Evolutionary conservation across 2,329 filamentous ascomycete genomes (phyloP), one percentile per base, ranked within the genome.

Genomic region (Triangularia setosa): DNA sequence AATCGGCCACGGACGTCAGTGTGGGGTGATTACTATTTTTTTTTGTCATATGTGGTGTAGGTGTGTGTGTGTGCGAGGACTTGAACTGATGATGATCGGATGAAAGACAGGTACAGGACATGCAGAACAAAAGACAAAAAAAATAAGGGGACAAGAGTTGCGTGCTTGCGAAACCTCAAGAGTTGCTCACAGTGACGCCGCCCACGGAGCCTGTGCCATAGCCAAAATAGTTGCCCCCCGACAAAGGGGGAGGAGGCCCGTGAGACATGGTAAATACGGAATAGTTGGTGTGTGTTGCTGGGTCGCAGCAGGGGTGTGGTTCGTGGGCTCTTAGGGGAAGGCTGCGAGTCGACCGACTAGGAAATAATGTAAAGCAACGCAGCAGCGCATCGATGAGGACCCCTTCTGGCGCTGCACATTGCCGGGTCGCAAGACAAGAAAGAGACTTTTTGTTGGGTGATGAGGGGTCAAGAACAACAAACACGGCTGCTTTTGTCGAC

Each of bases 241-340:
- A 25, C 40, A 56, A 23, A 24, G 61, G 62, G 35, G 61, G 62
- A 61, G 64, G 60, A 21, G 58, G 63, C 25, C 68, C 66, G 60
- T 69, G 65, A 62, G 70, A 69, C 70, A 71, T 72, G 69, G 52
- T 62, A 55, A 30, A 57, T 35, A 48, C 21, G 28, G 23, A 58
- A 48, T 58, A 48, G 61, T 40, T 61, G 18, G 33, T 61, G 18
- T 55, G 27, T 11, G 21, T 5, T 48, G 18, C 30, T 59, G 30
- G 23, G 30, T 44, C 30, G 23, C 16, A 44, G 18, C 33, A 30
- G 58, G 25, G 33, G 25, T 40, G 18, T 56, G 33, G 55, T 58
- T 52, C 25, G 53, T 24, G 61, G 63, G 56, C 24, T 60, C 18
- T 28, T 58, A 30, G 55, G 56, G 61, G 35, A 28, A 48, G 30